Base-by-base conservation (phyloP, 106 monocot species). In the Dendrobium officinale region DNA sequence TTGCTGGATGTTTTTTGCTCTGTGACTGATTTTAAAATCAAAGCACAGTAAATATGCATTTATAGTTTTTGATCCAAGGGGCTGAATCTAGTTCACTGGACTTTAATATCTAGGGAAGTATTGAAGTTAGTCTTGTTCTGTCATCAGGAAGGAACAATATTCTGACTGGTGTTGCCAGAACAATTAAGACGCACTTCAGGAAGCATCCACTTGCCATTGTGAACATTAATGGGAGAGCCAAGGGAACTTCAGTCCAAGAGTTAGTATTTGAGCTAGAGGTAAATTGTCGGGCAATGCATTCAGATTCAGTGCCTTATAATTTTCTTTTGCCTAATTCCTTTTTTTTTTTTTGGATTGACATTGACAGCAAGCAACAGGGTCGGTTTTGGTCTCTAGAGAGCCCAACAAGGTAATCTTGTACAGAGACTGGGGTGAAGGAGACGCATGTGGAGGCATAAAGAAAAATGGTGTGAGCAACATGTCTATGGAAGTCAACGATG, bases 131-230 rank as follows among this genome's bases (percentile, higher is more conserved):
- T 55, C 0, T 47, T 3, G 61, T 37, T 66, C 43, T 81, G 9
- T 77, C 43, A 47, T 22, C 89, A 98, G 98, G 98, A 80, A 98
- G 91, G 85, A 93, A 78, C 83, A 98, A 98, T 86, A 81, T 86
- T 26, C 68, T 95, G 29, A 83, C 88, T 42, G 98, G 95, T 40
- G 95, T 98, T 59, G 92, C 88, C 56, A 95, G 84, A 84, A 88
- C 95, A 74, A 95, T 98, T 20, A 87, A 79, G 78, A 88, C 91
- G n/a, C 98, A 95, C 83, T 98, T 98, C 82, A 81, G 80, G 81
- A 98, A 93, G 86, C 70, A 98, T 74, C 92, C 91, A 61, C 92
- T 98, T 67, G 98, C 98, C 13, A 93, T 98, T 77, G 95, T 98
- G 75, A 95, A 98, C 79, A 93, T 98, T 11, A 95, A 98, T 79